phyloP scores from a whole-genome alignment of 169 alveolate genomes.

The Babesia ovata region DNA sequence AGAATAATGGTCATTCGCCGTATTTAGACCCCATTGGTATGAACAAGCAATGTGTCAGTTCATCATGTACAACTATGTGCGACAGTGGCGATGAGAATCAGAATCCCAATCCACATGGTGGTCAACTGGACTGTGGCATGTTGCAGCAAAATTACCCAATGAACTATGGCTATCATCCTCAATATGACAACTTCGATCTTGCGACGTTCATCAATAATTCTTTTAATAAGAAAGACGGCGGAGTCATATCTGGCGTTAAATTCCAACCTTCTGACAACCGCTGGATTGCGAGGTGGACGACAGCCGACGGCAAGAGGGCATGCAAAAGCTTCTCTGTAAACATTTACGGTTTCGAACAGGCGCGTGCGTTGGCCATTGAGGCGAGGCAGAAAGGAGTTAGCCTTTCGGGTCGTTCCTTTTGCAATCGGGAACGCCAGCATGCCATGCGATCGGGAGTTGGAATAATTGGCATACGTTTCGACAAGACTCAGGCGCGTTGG shows the following conservation, averaged over 20 bases:
- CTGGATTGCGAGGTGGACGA: slow-evolving; percentile 84
- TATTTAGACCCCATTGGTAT: neutral
- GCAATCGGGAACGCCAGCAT: slow-evolving; percentile 72
- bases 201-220: slow-evolving; percentile 19
- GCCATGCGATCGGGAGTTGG: slow-evolving; percentile 74
- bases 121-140: slow-evolving; percentile 10
- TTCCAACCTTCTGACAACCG: slow-evolving; percentile 80
- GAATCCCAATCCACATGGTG: neutral
- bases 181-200: slow-evolving; percentile 24
- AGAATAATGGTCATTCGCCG: neutral
- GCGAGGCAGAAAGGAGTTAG: slow-evolving; percentile 79
- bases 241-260: slow-evolving; percentile 76
- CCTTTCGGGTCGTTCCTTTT: slow-evolving; percentile 64
- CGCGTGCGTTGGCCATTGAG: slow-evolving; percentile 75
- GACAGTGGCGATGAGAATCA: slow-evolving; percentile 59
- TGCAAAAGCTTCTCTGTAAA: slow-evolving; percentile 79
- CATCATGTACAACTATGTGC: slow-evolving; percentile 63
- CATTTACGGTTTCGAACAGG: slow-evolving; percentile 78
- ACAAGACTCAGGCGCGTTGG: slow-evolving; percentile 81
- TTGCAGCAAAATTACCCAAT: slow-evolving; percentile 9
- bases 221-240: slow-evolving; percentile 27
- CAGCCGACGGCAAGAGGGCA: slow-evolving; percentile 80
- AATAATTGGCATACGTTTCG: slow-evolving; percentile 79
- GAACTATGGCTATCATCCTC: slow-evolving; percentile 36
- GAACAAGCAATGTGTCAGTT: slow-evolving; percentile 21